These are phyloP conservation scores for Diaporthe batatas DNA, from an alignment of 2,329 filamentous ascomycete species.

Conservation along the genomic window DNA sequence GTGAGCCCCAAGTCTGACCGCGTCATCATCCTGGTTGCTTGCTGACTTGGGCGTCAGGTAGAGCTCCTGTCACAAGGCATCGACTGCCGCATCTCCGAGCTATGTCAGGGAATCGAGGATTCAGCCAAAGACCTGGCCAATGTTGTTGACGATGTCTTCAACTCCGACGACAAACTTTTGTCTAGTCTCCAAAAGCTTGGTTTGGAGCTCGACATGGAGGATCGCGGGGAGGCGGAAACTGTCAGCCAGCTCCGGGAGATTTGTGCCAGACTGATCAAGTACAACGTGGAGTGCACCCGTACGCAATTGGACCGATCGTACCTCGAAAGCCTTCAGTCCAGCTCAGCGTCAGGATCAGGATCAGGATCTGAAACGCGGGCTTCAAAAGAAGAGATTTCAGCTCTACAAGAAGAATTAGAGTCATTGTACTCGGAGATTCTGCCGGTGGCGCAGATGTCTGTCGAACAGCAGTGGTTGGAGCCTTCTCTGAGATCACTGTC, in stretches of 20 bases:
- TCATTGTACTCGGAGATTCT: conserved; percentile 78
- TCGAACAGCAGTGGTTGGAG: conserved; percentile 75
- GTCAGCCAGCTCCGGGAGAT: conserved; percentile 70
- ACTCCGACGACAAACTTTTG: conserved; percentile 75
- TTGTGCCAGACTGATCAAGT: conserved; percentile 70
- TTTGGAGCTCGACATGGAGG: conserved; percentile 68
- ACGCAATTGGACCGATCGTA: conserved; percentile 69
- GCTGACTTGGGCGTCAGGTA: conserved; percentile 52
- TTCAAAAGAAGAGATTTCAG: conserved; percentile 58
- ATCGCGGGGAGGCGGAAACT: conserved; percentile 64
- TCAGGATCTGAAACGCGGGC: conserved; percentile 43
- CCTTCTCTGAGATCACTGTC: conserved; percentile 66
- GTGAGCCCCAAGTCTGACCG: conserved; percentile 49
- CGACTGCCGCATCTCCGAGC: conserved; percentile 60
- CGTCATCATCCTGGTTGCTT: not conserved
- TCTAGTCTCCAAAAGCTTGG: conserved; percentile 76
- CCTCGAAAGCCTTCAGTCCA: conserved; percentile 59
- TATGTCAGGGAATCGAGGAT: conserved; percentile 64
- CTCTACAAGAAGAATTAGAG: conserved; percentile 74
- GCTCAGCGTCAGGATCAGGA: conserved; percentile 41
- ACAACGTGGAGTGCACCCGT: conserved; percentile 67
- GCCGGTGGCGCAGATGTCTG: conserved; percentile 78
- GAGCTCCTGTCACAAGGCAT: conserved; percentile 63
- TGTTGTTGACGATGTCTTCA: conserved; percentile 63
- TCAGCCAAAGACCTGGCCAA: conserved; percentile 61